These are phyloP conservation scores for Tylopilus plumbeoviolaceoides DNA, from an alignment of 768 basidiomycete genomes.

Conservation along the genomic window DNA sequence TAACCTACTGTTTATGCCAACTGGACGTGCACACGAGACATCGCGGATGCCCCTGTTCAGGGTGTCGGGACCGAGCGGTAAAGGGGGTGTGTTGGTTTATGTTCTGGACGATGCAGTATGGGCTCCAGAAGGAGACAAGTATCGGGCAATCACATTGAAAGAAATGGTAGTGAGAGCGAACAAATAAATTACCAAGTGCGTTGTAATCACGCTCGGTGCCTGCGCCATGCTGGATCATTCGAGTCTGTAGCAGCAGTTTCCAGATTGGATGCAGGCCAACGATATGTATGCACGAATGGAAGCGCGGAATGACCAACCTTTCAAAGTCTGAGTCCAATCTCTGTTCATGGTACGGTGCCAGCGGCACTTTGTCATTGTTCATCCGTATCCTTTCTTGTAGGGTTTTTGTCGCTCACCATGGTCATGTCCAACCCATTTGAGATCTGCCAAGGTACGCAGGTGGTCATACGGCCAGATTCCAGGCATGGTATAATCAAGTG, in stretches of 20 bases:
- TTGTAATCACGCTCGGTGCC: background rate
- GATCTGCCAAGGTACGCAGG: background rate
- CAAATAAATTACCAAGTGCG: slow-evolving; percentile 14
- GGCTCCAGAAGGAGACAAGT: slow-evolving; percentile 64
- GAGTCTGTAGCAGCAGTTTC: background rate
- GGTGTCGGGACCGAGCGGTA: slow-evolving; percentile 79
- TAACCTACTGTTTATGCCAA: slow-evolving; percentile 87
- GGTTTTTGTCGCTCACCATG: too few species aligned
- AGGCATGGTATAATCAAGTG: slow-evolving; percentile 20
- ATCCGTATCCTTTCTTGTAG: too few species aligned
- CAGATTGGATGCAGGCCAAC: too few species aligned
- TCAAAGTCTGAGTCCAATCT: background rate
- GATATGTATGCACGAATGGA: background rate
- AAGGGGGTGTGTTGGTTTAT: slow-evolving; percentile 85
- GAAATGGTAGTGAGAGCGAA: slow-evolving; percentile 77
- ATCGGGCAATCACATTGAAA: slow-evolving; percentile 77
- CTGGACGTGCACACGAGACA: slow-evolving; percentile 76
- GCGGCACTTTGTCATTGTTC: too few species aligned
- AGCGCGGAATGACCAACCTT: background rate
- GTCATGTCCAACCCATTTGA: background rate
- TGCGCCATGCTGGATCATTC: background rate
- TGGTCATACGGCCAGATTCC: background rate
- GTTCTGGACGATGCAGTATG: slow-evolving; percentile 93
- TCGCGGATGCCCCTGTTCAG: slow-evolving; percentile 90
- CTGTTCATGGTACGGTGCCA: too few species aligned